Conservation (phyloP, 208 protist genomes). For the Acanthamoeba lenticulata region DNA sequence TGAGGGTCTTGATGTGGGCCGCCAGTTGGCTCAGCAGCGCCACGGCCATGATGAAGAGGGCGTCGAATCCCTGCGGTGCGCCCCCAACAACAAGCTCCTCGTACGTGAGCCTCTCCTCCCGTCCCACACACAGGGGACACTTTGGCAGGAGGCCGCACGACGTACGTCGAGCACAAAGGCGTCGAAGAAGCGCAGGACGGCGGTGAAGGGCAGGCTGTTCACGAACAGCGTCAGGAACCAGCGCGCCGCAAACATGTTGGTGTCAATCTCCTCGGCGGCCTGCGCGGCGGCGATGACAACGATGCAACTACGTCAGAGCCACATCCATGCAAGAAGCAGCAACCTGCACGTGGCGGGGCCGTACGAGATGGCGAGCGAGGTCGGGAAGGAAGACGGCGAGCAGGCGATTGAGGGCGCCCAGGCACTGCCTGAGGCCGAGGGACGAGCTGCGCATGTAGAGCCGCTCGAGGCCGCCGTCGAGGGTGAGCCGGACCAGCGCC, state of each 20-base stretch:
- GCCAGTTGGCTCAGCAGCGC: background rate
- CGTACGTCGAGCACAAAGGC: slow-evolving; percentile 40
- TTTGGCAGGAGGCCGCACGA: too few relatives aligned
- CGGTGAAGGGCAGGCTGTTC: background rate
- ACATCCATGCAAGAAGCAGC: background rate
- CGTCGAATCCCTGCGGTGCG: background rate
- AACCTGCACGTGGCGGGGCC: background rate
- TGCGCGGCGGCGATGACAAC: background rate
- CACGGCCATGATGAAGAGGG: background rate
- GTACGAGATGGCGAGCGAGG: background rate
- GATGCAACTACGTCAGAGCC: too few relatives aligned
- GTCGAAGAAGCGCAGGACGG: slow-evolving; percentile 33
- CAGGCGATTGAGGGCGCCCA: background rate
- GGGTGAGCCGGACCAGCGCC: background rate
- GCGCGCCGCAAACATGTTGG: slow-evolving; percentile 60
- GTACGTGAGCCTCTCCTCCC: too few relatives aligned
- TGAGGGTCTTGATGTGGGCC: background rate
- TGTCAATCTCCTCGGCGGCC: background rate
- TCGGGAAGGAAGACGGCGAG: background rate
- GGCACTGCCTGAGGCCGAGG: background rate
- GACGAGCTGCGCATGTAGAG: background rate
- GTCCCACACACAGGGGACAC: too few relatives aligned
- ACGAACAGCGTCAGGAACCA: slow-evolving; percentile 71
- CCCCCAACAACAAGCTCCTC: too few relatives aligned
- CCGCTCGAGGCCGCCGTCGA: background rate